Evolutionary conservation across 257 asterid species (phyloP).

Genomic region (Gardenia jasminoides): DNA sequence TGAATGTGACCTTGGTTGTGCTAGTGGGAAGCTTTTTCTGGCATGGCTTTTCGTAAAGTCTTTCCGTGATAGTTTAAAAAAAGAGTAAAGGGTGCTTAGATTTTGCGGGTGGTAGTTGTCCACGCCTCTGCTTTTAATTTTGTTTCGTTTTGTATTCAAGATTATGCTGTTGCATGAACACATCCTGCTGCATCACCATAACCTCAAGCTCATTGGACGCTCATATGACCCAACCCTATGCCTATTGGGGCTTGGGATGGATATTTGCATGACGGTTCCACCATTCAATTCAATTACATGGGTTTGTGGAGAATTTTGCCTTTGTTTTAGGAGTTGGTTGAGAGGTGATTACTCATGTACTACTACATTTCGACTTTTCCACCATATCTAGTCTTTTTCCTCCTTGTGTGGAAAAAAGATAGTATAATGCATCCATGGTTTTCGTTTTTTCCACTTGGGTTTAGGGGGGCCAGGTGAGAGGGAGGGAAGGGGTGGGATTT

Average conservation of each 20-base stretch:
- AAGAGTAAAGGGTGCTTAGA: not conserved
- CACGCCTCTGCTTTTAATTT: conserved; percentile 35
- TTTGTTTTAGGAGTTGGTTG: too few relatives aligned
- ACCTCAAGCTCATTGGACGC: not conserved
- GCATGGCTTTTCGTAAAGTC: conserved; percentile 37
- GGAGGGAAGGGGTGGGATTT: too few relatives aligned
- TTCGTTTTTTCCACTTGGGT: too few relatives aligned
- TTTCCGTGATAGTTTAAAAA: conserved; percentile 12
- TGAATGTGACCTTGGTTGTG: not conserved
- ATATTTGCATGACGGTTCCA: not conserved
- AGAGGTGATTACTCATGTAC: too few relatives aligned
- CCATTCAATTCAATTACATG: not conserved
- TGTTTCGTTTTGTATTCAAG: conserved; percentile 17
- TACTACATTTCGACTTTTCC: too few relatives aligned
- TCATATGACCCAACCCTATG: not conserved
- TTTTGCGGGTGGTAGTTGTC: conserved; percentile 29
- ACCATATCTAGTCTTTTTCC: not conserved
- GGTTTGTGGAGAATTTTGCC: not conserved
- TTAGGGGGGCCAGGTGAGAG: too few relatives aligned
- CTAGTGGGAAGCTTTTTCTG: conserved; percentile 38
- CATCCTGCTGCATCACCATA: not conserved
- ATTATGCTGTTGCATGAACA: not conserved
- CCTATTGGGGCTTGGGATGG: not conserved
- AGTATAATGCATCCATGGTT: not conserved
- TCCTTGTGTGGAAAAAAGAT: not conserved